phyloP scores from a whole-genome alignment of 139 green algal genomes.

The Closterium sp. region DNA sequence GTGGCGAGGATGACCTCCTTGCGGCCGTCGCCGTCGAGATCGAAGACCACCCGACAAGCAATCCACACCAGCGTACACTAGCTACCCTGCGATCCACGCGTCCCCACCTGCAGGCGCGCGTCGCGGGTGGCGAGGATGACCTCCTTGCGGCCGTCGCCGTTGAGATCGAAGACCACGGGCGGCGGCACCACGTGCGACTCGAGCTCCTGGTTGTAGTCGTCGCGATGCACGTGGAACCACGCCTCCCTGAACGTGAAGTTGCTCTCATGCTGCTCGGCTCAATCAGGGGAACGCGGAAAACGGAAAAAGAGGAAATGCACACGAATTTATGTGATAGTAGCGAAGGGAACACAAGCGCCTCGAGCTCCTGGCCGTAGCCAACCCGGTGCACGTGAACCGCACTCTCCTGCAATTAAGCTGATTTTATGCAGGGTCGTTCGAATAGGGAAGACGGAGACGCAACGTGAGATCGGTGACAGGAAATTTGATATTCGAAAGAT shows the following conservation, averaged over 20 bases:
- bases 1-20: conserved; percentile 81
- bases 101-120: conserved; percentile 66
- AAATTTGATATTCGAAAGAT: neutral
- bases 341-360: neutral
- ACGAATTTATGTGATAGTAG: neutral
- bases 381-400: conserved; percentile 13
- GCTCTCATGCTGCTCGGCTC: conserved; percentile 30
- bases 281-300: neutral
- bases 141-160: conserved; percentile 90
- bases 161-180: conserved; percentile 73
- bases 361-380: neutral
- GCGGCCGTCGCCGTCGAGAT: conserved; percentile 94
- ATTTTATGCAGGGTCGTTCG: conserved; percentile 24
- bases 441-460: neutral
- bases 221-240: conserved; percentile 16
- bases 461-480: neutral
- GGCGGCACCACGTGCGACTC: conserved; percentile 14
- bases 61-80: too few species aligned
- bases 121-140: conserved; percentile 75
- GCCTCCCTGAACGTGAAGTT: conserved; percentile 27
- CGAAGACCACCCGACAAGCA: conserved; percentile 57
- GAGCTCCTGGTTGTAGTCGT: neutral
- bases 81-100: neutral
- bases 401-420: conserved; percentile 21
- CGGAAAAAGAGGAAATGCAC: neutral